These are phyloP conservation scores for Pyrenophora seminiperda DNA, from an alignment of 2,329 filamentous ascomycete species.

Conservation along the genomic window DNA sequence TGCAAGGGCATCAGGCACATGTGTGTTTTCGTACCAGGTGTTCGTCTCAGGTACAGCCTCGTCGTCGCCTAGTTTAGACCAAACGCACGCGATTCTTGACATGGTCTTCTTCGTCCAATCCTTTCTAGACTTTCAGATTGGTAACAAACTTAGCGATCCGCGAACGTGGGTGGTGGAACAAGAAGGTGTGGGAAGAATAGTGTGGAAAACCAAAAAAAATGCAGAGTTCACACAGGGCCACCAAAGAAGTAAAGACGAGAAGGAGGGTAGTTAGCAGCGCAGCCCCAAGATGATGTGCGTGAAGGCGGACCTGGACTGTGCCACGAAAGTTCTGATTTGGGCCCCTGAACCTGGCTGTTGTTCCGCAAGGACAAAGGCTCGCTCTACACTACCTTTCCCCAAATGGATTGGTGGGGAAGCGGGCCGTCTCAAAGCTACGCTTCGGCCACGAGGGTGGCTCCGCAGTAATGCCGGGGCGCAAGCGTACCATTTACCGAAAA, in stretches of 20 bases:
- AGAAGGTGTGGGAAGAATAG: background rate
- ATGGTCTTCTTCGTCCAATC: slow-evolving; percentile 2
- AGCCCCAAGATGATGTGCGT: background rate
- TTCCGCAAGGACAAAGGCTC: slow-evolving; percentile 3
- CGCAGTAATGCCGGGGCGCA: slow-evolving; percentile 2
- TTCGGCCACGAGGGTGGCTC: slow-evolving; percentile 7
- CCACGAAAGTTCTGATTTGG: slow-evolving; percentile 2
- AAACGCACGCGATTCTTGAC: slow-evolving; percentile 20
- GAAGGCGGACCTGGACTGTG: slow-evolving; percentile 8
- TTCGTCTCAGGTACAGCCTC: slow-evolving; percentile 5
- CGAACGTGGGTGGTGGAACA: background rate
- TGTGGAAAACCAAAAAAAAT: background rate
- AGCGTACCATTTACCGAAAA: slow-evolving; percentile 2
- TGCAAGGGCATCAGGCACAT: slow-evolving; percentile 11
- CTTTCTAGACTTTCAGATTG: too few species aligned
- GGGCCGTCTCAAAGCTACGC: slow-evolving; percentile 3
- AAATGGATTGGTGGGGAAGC: slow-evolving; percentile 1
- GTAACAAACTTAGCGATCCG: background rate
- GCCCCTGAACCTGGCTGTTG: slow-evolving; percentile 1
- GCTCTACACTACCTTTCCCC: background rate
- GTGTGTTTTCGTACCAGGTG: slow-evolving; percentile 16
- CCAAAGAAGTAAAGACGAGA: slow-evolving; percentile 1
- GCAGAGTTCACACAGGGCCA: background rate
- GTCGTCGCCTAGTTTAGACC: slow-evolving; percentile 17
- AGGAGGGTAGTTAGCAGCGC: slow-evolving; percentile 7